Conservation (phyloP, 352 stramenopile species). For the Pythium apleroticum region DNA sequence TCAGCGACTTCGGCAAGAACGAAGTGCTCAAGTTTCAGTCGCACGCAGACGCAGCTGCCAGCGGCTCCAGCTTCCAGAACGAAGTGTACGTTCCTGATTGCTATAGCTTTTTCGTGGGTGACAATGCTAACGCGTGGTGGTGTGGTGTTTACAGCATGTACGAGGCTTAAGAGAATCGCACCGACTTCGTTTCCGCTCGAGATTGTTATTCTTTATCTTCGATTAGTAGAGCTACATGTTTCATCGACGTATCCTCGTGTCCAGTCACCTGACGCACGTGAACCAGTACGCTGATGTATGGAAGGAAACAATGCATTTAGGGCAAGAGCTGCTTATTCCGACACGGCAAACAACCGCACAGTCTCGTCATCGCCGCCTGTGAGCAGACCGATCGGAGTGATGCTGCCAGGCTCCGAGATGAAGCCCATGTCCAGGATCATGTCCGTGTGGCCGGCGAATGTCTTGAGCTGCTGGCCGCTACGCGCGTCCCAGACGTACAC, state of each 20-base stretch:
- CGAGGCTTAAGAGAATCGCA: conserved; percentile 57
- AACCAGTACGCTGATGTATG: not conserved
- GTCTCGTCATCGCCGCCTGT: conserved; percentile 83
- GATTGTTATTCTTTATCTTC: conserved; percentile 30
- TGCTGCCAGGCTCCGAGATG: conserved; percentile 44
- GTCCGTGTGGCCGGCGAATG: conserved; percentile 86
- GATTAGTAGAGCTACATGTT: conserved; percentile 32
- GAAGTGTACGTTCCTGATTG: conserved; percentile 76
- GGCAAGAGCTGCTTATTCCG: conserved; percentile 37
- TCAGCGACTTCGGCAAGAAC: conserved; percentile 86
- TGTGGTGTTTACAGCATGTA: conserved; percentile 58
- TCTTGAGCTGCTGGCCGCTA: conserved; percentile 73
- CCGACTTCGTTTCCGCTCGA: conserved; percentile 23
- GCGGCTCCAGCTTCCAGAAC: conserved; percentile 90
- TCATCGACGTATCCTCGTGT: not conserved
- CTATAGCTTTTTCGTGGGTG: not conserved
- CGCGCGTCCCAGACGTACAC: conserved; percentile 92
- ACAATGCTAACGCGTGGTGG: conserved; percentile 12
- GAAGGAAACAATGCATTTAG: conserved; percentile 1
- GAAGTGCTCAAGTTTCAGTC: conserved; percentile 90
- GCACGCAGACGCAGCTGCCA: conserved; percentile 82
- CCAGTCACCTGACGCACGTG: not conserved
- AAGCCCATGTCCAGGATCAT: conserved; percentile 92
- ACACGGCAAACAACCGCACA: conserved; percentile 68
- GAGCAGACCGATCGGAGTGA: conserved; percentile 55